A percentile compares a stretch with the other conserved stretches of the same genome.
These are phyloP conservation scores for Acacia melanoxylon DNA, from an alignment of 306 rosid species.

Conservation along the genomic window DNA sequence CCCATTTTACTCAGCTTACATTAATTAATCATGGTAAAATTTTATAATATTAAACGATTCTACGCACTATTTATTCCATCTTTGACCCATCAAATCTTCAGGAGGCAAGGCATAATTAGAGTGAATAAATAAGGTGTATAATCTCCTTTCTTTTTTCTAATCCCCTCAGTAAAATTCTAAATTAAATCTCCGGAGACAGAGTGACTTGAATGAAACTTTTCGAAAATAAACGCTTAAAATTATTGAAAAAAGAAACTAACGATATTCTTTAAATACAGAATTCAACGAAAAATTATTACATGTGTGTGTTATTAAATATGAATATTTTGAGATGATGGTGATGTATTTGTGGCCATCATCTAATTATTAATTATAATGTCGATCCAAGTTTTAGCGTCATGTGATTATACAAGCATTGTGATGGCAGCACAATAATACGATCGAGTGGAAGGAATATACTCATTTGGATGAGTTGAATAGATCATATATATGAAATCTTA, in stretches of 20 bases:
- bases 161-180: too few relatives aligned
- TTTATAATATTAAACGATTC: not conserved
- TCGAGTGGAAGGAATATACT: not conserved
- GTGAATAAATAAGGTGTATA: not conserved
- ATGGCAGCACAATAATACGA: not conserved
- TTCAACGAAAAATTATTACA: too few relatives aligned
- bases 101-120: not conserved
- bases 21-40: not conserved
- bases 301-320: not conserved
- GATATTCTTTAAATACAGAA: too few relatives aligned
- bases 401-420: not conserved
- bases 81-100: not conserved
- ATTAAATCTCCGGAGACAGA: not conserved
- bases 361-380: too few relatives aligned
- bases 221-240: not conserved
- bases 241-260: too few relatives aligned
- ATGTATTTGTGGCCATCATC: not conserved
- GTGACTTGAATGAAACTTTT: not conserved
- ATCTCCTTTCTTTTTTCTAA: not conserved
- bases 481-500: not conserved
- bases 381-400: not conserved
- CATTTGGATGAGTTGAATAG: not conserved
- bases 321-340: not conserved
- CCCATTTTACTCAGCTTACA: not conserved
- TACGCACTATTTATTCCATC: not conserved